These are phyloP conservation scores for Prunella vulgaris DNA, from an alignment of 257 asterid species.

Conservation along the genomic window DNA sequence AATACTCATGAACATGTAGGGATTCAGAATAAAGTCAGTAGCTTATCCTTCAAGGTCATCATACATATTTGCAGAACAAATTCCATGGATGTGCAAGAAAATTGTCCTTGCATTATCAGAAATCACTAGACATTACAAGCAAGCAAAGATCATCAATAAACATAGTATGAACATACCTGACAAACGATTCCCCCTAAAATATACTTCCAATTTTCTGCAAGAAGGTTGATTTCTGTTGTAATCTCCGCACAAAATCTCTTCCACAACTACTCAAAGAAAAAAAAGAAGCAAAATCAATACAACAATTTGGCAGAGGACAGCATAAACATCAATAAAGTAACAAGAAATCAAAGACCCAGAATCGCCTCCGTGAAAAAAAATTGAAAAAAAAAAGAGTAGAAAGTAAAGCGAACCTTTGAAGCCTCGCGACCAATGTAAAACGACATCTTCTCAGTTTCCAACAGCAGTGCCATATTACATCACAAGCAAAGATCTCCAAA, in stretches of 20 bases:
- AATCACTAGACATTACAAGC: not conserved
- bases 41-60: not conserved
- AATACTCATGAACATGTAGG: not conserved
- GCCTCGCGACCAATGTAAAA: constrained; percentile 98
- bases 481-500: constrained; percentile 35
- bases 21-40: not conserved
- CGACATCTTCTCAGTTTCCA: constrained; percentile 63
- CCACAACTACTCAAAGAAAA: constrained; percentile 49
- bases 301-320: not conserved
- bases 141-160: constrained; percentile 12
- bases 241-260: constrained; percentile 75
- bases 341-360: not conserved
- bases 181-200: constrained; percentile 68
- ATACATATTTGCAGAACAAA: not conserved
- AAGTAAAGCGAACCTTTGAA: constrained; percentile 63
- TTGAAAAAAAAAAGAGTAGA: not conserved
- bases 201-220: constrained; percentile 76
- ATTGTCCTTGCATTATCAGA: constrained; percentile 4
- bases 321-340: constrained; percentile 1
- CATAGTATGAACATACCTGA: constrained; percentile 40
- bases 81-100: not conserved
- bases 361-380: not conserved
- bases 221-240: constrained; percentile 70
- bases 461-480: constrained; percentile 59
- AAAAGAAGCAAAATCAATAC: constrained; percentile 15